A percentile compares a stretch with the other conserved stretches of the same genome.
These are phyloP conservation scores for Xylaria grammica DNA, from an alignment of 495 filamentous ascomycete species.

Conservation along the genomic window DNA sequence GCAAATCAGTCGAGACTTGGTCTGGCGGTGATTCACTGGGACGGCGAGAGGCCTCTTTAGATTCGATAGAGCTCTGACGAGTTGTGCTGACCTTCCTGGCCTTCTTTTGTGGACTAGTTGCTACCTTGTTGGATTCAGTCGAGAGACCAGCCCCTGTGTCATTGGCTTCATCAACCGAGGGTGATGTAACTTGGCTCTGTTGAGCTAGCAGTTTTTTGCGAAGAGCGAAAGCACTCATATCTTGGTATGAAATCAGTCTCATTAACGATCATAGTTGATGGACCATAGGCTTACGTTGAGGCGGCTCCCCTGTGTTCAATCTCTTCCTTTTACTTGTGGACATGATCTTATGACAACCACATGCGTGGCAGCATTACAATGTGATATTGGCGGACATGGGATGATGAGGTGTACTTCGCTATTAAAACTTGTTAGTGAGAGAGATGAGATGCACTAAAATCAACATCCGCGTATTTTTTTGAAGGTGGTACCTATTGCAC, in stretches of 20 bases:
- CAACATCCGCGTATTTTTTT: too few relatives aligned
- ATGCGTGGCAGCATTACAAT: background rate
- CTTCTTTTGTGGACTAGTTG: conserved; percentile 9
- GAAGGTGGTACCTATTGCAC: too few relatives aligned
- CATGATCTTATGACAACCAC: conserved; percentile 34
- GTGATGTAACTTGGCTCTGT: conserved; percentile 15
- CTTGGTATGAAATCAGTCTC: conserved; percentile 27
- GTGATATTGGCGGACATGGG: background rate
- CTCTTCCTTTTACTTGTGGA: conserved; percentile 49
- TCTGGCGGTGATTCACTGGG: background rate
- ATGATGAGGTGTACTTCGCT: background rate
- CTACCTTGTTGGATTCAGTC: background rate
- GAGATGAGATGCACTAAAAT: too few relatives aligned
- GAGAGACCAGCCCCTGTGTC: background rate
- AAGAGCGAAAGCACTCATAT: conserved; percentile 58
- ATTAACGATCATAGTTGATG: background rate
- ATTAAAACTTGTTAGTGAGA: too few relatives aligned
- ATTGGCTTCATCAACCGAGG: background rate
- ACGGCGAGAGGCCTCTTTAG: background rate
- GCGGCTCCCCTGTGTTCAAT: conserved; percentile 37
- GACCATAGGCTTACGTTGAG: conserved; percentile 34
- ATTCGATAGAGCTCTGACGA: background rate
- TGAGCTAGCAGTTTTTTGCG: conserved; percentile 46
- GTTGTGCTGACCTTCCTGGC: conserved; percentile 5
- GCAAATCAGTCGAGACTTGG: background rate